Conservation (phyloP, 441 rosid species). For the Isatis lusitanica region DNA sequence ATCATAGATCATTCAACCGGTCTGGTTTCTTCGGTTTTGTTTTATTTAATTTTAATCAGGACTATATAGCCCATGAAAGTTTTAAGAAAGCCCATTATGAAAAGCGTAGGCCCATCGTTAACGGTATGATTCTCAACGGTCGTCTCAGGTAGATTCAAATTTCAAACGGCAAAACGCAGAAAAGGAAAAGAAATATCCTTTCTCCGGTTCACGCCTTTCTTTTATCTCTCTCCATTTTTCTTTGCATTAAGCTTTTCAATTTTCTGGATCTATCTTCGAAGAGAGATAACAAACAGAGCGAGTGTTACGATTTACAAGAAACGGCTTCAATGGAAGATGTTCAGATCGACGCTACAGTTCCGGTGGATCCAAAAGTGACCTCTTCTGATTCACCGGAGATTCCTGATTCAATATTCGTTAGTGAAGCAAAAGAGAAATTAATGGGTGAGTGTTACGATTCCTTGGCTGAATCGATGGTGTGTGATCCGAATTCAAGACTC, state of each 20-base stretch:
- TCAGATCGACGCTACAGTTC: conserved; percentile 24
- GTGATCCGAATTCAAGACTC: conserved; percentile 68
- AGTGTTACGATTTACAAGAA: background rate
- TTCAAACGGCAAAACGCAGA: conserved; percentile 16
- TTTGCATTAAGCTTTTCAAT: background rate
- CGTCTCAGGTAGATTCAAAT: conserved; percentile 28
- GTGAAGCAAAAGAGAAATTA: conserved; percentile 31
- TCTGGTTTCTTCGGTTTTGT: background rate
- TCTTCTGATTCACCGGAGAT: conserved; percentile 27
- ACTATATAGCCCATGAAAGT: background rate
- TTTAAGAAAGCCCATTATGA: conserved; percentile 3
- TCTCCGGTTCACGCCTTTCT: background rate
- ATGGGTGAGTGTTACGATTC: conserved; percentile 47
- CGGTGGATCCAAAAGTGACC: conserved; percentile 24
- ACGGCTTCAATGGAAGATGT: conserved; percentile 45
- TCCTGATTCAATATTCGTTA: conserved; percentile 38
- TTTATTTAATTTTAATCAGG: background rate
- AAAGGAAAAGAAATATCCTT: conserved; percentile 24
- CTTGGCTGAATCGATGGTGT: conserved; percentile 59
- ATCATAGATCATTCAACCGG: background rate
- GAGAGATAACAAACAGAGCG: background rate
- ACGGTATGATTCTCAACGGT: conserved; percentile 28
- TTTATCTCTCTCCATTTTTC: background rate
- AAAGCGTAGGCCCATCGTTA: background rate
- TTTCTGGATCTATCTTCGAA: background rate